Conservation (phyloP, 768 basidiomycete genomes). For the Leccinum obscurum region DNA sequence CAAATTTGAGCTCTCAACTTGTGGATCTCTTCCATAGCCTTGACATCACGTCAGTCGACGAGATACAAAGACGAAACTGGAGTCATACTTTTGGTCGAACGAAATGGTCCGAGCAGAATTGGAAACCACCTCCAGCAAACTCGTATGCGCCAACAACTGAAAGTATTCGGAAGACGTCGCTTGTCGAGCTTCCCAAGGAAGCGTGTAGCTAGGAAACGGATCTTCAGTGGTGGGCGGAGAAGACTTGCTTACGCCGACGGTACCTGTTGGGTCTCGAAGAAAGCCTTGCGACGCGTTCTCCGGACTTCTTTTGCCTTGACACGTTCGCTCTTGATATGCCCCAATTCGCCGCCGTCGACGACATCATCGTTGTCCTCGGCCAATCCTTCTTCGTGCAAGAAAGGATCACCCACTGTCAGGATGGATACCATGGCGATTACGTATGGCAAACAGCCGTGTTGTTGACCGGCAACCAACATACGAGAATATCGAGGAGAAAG, state of each 20-base stretch:
- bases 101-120: slow-evolving; percentile 89
- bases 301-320: slow-evolving; percentile 56
- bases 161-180: slow-evolving; percentile 84
- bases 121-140: slow-evolving; percentile 75
- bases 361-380: slow-evolving; percentile 39
- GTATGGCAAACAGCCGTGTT: slow-evolving; percentile 91
- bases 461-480: slow-evolving; percentile 85
- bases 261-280: slow-evolving; percentile 82
- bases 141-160: slow-evolving; percentile 98
- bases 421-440: slow-evolving; percentile 89
- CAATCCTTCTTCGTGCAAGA: slow-evolving; percentile 78
- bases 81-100: slow-evolving; percentile 77
- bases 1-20: slow-evolving; percentile 90
- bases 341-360: slow-evolving; percentile 36
- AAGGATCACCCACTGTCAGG: slow-evolving; percentile 93
- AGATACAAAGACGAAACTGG: background rate
- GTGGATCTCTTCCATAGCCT: slow-evolving; percentile 99
- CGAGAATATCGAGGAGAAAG: slow-evolving; percentile 93
- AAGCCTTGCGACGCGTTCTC: slow-evolving; percentile 67
- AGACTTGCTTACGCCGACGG: slow-evolving; percentile 15
- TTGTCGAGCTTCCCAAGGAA: slow-evolving; percentile 73
- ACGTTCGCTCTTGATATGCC: slow-evolving; percentile 48
- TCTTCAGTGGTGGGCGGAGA: slow-evolving; percentile 2
- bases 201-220: slow-evolving; percentile 58
- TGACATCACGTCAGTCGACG: slow-evolving; percentile 3